These are phyloP conservation scores for Trichodelitschia bisporula DNA, from an alignment of 495 filamentous ascomycete genomes.

Conservation along the genomic window DNA sequence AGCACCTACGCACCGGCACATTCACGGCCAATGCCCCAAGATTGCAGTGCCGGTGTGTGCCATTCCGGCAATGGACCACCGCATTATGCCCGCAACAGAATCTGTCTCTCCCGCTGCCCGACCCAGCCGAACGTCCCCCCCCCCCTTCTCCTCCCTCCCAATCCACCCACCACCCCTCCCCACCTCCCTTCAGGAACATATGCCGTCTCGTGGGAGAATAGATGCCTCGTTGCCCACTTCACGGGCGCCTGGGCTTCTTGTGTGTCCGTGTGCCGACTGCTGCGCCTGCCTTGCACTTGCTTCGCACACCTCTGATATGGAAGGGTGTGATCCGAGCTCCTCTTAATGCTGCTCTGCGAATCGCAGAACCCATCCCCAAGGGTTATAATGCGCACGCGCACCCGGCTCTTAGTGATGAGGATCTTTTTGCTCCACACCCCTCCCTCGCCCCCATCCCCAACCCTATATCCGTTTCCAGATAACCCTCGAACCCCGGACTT, in stretches of 20 bases:
- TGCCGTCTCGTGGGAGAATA: slow-evolving; percentile 14
- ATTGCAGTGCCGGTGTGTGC: slow-evolving; percentile 4
- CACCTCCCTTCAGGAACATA: slow-evolving; percentile 13
- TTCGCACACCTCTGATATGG: no score
- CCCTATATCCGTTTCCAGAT: neutral
- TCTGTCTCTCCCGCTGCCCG: slow-evolving; percentile 13
- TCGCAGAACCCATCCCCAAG: no score
- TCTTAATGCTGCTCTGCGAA: slow-evolving; percentile 11
- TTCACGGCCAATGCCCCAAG: no score
- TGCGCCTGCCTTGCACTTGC: no score
- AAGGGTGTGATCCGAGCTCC: no score
- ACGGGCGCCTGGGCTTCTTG: slow-evolving; percentile 10
- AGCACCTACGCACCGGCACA: no score
- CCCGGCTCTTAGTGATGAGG: slow-evolving; percentile 6
- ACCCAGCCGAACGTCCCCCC: slow-evolving; percentile 7
- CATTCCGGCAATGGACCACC: slow-evolving; percentile 10
- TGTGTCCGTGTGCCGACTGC: slow-evolving; percentile 14
- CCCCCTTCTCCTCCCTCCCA: slow-evolving; percentile 11
- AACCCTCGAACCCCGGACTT: neutral
- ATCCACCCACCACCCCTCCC: slow-evolving; percentile 9
- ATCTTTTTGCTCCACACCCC: slow-evolving; percentile 7
- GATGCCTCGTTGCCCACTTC: no score
- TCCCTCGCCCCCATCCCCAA: neutral
- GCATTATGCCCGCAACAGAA: slow-evolving; percentile 16
- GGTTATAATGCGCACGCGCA: slow-evolving; percentile 11